Evolutionary conservation across 768 basidiomycete species (phyloP), one percentile per base, ranked within the genome.

Genomic region (Phylloporus sp.): DNA sequence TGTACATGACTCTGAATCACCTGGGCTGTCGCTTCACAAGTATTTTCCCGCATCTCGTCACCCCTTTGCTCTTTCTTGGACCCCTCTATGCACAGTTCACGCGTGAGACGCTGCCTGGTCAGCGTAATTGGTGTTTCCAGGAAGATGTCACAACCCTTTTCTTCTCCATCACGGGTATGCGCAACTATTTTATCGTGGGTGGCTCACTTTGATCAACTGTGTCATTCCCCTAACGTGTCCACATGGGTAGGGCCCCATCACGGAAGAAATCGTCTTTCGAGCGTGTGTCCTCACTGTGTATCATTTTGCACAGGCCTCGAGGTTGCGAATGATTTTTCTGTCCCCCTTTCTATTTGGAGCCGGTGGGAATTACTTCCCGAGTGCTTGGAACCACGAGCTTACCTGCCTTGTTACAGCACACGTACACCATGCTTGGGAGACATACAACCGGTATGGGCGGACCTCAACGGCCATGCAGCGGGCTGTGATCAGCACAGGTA

Each of bases 221-320:
- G 23, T 18, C 24, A 20, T 8, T n/a, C 43, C 36, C 6, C 36
- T 40, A 32, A 44, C 49, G 18, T 39, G 47, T 46, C 29, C 49
- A 27, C 39, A 26, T 26, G 43, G 5, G 27, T 53, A 94, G 92
- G 94, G 80, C 4, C 95, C 95, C 0, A 68, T 94, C 29, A 95
- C 95, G 0, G 95, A 99, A 71, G 95, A 98, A 68, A 52, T 97
- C 23, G 89, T 91, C 8, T 98, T 97, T 65, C 76, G 97, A 24
- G 84, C 89, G 0, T 94, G 91, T 64, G 78, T 95, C 26, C 73
- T 97, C 18, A 73, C 85, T 2, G 76, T 84, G 8, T 88, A 90
- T 58, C 76, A 83, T 49, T 76, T 95, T 45, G 79, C 85, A 0
- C 82, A 81, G 16, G 74, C 76, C 2, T 77, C 80, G 0, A 75